phyloP scores from a whole-genome alignment of 2,329 filamentous ascomycete genomes.

The Rugonectria rugulosa region DNA sequence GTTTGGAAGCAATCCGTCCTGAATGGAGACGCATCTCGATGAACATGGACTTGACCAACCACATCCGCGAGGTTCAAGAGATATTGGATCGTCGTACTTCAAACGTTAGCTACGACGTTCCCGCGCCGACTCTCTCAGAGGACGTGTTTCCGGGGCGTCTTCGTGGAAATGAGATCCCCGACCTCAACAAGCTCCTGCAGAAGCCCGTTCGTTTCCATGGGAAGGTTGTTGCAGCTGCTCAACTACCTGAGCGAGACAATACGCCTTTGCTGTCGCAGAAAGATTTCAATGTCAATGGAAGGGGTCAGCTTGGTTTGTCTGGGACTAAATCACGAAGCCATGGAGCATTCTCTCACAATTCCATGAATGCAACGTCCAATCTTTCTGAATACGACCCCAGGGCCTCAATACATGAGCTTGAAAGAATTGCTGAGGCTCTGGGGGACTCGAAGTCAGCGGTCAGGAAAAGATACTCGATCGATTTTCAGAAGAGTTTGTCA shows the following conservation, averaged over 20 bases:
- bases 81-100: conserved; percentile 28
- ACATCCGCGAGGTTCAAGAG: conserved; percentile 27
- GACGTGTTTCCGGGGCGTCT: conserved; percentile 25
- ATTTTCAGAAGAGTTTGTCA: conserved; percentile 30
- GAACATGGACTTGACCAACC: conserved; percentile 31
- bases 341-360: too few species aligned
- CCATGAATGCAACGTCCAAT: too few species aligned
- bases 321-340: too few species aligned
- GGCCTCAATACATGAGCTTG: conserved; percentile 14
- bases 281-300: background rate
- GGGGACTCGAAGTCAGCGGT: conserved; percentile 27
- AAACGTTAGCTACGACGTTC: conserved; percentile 24
- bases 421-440: conserved; percentile 18
- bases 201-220: conserved; percentile 19
- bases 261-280: conserved; percentile 20
- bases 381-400: too few species aligned
- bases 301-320: conserved; percentile 9
- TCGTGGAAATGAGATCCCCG: conserved; percentile 28
- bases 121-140: conserved; percentile 20
- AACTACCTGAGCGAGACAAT: background rate
- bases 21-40: conserved; percentile 37
- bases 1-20: conserved; percentile 33
- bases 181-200: conserved; percentile 26
- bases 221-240: too few species aligned
- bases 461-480: conserved; percentile 27